These are phyloP conservation scores for Sporothrix protearum DNA, from an alignment of 2,329 filamentous ascomycete species.

Conservation along the genomic window DNA sequence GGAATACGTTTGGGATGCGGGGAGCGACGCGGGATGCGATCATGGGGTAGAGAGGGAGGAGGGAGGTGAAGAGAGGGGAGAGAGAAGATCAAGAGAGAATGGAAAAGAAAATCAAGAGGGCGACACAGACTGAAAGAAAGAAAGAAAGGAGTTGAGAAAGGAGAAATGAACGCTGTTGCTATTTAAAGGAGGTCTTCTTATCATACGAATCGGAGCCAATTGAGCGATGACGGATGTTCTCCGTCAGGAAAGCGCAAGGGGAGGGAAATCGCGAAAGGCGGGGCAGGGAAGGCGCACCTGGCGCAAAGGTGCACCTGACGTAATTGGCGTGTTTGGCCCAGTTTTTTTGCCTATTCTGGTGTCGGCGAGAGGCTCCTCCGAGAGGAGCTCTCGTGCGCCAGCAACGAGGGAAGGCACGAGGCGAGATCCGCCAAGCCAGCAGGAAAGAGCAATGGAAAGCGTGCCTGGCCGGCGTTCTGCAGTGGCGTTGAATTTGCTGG, in stretches of 20 bases:
- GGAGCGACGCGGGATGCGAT: conserved; percentile 9
- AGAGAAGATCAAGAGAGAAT: too few relatives aligned
- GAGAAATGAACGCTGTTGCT: neutral
- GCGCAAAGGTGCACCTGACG: neutral
- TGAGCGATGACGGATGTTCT: conserved; percentile 7
- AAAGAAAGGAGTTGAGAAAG: neutral
- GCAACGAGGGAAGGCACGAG: conserved; percentile 4
- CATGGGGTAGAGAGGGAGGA: neutral
- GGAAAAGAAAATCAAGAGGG: neutral
- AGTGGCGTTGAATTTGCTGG: neutral
- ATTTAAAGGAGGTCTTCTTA: neutral
- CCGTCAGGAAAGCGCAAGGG: neutral
- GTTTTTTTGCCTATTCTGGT: conserved; percentile 1
- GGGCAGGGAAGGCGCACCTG: conserved; percentile 1
- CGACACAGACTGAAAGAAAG: neutral
- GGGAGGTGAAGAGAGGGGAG: neutral
- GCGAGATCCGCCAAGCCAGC: neutral
- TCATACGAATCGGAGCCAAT: conserved; percentile 1
- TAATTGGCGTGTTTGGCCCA: neutral
- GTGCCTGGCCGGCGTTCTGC: neutral
- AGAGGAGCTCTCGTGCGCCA: neutral
- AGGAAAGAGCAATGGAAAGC: neutral
- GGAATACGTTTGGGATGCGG: neutral
- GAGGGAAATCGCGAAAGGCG: conserved; percentile 10
- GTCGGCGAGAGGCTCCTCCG: neutral